Conservation (phyloP, 768 basidiomycete species). For the Rhodotorula toruloides region DNA sequence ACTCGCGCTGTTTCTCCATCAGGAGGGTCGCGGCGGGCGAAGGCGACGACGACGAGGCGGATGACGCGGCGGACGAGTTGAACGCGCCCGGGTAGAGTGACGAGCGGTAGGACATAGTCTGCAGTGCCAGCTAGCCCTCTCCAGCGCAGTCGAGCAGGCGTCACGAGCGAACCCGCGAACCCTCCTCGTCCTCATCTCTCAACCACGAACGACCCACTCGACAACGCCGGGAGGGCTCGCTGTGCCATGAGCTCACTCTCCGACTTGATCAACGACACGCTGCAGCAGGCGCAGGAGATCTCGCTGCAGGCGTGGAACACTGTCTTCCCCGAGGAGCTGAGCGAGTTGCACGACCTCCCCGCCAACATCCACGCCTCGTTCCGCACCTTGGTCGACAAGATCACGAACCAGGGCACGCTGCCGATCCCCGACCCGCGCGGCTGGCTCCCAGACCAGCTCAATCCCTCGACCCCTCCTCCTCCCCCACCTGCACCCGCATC, state of each 20-base stretch:
- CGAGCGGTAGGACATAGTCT: constrained; percentile 20
- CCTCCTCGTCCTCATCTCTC: too few species aligned
- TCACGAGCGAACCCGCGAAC: too few species aligned
- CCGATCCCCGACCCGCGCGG: constrained; percentile 8
- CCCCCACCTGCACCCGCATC: constrained; percentile 9
- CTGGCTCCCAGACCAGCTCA: constrained; percentile 13
- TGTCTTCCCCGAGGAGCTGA: constrained; percentile 4
- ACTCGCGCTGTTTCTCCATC: constrained; percentile 40
- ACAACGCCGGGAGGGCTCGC: background rate
- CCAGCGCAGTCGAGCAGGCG: background rate
- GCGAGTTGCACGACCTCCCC: constrained; percentile 13
- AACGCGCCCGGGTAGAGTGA: constrained; percentile 15
- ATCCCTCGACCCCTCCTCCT: background rate
- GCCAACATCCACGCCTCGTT: constrained; percentile 1
- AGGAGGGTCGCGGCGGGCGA: constrained; percentile 8
- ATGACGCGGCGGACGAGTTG: background rate
- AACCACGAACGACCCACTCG: too few species aligned
- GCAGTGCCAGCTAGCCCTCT: background rate
- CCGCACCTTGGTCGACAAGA: constrained; percentile 6
- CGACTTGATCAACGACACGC: background rate
- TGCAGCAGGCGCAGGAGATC: background rate
- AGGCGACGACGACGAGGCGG: background rate
- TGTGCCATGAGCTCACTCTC: background rate
- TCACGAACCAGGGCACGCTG: constrained; percentile 23
- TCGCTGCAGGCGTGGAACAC: constrained; percentile 11